A percentile compares a stretch with the other conserved stretches of the same genome.
Evolutionary conservation across 345 rosid species (phyloP).

Genomic region (Pseudoturritis turrita): DNA sequence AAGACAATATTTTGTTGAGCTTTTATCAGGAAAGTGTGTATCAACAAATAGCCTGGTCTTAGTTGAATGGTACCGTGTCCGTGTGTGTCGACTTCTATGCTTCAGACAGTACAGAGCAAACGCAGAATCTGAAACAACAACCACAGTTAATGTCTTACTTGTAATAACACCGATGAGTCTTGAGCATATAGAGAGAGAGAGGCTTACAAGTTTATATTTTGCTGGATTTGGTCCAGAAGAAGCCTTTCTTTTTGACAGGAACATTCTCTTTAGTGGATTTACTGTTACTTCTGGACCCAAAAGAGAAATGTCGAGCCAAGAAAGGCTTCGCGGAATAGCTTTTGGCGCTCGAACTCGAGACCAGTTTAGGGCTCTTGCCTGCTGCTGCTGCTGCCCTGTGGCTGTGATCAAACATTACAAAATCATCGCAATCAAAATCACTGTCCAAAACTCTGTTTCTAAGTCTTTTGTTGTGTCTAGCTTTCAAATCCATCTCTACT

Average conservation of each 20-base stretch:
- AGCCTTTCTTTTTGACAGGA: constrained; percentile 57
- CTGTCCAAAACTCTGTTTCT: constrained; percentile 64
- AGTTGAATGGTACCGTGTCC: constrained; percentile 10
- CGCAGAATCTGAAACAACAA: constrained; percentile 21
- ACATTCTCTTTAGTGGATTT: constrained; percentile 50
- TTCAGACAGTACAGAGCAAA: constrained; percentile 1
- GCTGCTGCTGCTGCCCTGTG: constrained; percentile 30
- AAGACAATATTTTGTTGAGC: not conserved
- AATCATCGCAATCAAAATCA: constrained; percentile 49
- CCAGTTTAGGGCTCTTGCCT: constrained; percentile 50
- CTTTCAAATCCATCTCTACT: constrained; percentile 71
- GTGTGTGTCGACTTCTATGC: constrained; percentile 11
- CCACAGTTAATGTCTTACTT: not conserved
- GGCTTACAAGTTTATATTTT: constrained; percentile 50
- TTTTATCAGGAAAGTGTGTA: constrained; percentile 19
- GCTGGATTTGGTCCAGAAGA: constrained; percentile 88
- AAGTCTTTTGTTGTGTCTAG: constrained; percentile 56
- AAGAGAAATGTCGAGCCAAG: constrained; percentile 70
- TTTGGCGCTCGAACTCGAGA: constrained; percentile 66
- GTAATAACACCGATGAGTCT: not conserved
- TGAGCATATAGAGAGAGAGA: not conserved
- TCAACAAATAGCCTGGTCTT: constrained; percentile 17
- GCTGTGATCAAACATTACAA: constrained; percentile 36
- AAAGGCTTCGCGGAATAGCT: constrained; percentile 54
- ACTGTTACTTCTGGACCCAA: constrained; percentile 57